Conservation (phyloP, 2,329 filamentous ascomycete genomes). For the Cladorrhinum sp. region DNA sequence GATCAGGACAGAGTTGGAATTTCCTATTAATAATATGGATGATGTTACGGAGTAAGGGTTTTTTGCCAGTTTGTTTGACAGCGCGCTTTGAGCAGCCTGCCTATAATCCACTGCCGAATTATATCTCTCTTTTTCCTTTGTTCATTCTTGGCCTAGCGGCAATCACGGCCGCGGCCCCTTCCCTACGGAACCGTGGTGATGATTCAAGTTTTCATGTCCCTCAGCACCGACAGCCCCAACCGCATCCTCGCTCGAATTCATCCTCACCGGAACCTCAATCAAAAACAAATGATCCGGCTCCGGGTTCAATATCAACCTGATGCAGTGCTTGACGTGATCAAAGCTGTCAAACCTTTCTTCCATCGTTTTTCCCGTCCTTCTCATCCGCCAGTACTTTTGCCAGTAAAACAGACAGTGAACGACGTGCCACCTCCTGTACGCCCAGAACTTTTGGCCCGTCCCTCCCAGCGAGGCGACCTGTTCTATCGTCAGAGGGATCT, state of each 20-base stretch:
- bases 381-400: conserved; percentile 27
- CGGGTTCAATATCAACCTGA: conserved; percentile 12
- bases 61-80: no score
- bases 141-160: no score
- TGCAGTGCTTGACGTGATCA: conserved; percentile 15
- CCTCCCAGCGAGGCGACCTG: conserved; percentile 15
- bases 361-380: conserved; percentile 20
- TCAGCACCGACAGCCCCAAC: not conserved
- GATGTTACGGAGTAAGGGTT: no score
- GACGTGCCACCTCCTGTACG: conserved; percentile 31
- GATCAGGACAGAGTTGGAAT: no score
- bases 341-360: conserved; percentile 27
- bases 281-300: conserved; percentile 1
- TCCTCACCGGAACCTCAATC: conserved; percentile 10
- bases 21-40: no score
- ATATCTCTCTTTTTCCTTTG: no score
- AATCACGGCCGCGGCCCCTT: no score
- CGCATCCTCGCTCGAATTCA: conserved; percentile 6
- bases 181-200: no score
- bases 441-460: conserved; percentile 18
- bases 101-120: no score
- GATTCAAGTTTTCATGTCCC: not conserved
- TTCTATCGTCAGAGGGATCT: not conserved
- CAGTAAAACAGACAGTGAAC: conserved; percentile 36
- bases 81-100: no score